Evolutionary conservation across 2,329 filamentous ascomycete genomes (phyloP).

Genomic region (Botrytis fabae): DNA sequence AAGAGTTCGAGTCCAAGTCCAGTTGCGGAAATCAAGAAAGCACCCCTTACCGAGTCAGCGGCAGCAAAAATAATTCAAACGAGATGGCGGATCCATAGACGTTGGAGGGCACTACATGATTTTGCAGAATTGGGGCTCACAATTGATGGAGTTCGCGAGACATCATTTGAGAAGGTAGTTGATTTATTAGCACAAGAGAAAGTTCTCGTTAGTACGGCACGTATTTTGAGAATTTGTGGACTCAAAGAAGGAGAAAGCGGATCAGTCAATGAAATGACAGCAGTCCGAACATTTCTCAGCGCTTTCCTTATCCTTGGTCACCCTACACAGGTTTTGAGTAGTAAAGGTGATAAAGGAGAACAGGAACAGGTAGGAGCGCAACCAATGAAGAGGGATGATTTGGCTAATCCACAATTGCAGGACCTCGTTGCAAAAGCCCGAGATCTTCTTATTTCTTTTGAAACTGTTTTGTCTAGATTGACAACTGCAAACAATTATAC

Average conservation of each 20-base stretch:
- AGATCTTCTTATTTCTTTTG: conserved; percentile 76
- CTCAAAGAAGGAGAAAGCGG: conserved; percentile 64
- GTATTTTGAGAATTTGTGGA: conserved; percentile 68
- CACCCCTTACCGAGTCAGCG: conserved; percentile 53
- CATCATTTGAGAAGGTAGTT: conserved; percentile 73
- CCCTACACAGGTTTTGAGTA: conserved; percentile 74
- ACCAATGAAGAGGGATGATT: conserved; percentile 52
- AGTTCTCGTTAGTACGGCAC: conserved; percentile 65
- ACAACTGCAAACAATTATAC: conserved; percentile 66
- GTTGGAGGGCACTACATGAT: conserved; percentile 60
- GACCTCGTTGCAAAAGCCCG: conserved; percentile 76
- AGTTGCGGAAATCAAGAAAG: conserved; percentile 45
- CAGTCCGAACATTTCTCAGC: conserved; percentile 74
- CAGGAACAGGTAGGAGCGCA: conserved; percentile 57
- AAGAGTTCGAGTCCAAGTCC: conserved; percentile 53
- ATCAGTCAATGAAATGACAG: conserved; percentile 67
- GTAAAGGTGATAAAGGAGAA: conserved; percentile 60
- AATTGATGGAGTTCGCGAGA: conserved; percentile 68
- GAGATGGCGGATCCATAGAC: conserved; percentile 64
- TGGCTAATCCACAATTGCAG: conserved; percentile 63
- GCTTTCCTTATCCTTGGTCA: conserved; percentile 79
- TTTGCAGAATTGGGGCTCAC: conserved; percentile 68
- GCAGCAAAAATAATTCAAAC: conserved; percentile 68
- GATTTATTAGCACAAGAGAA: conserved; percentile 65
- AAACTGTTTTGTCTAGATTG: conserved; percentile 68